Evolutionary conservation across 2,329 filamentous ascomycete species (phyloP).

Genomic region (Diaporthe citriasiana): DNA sequence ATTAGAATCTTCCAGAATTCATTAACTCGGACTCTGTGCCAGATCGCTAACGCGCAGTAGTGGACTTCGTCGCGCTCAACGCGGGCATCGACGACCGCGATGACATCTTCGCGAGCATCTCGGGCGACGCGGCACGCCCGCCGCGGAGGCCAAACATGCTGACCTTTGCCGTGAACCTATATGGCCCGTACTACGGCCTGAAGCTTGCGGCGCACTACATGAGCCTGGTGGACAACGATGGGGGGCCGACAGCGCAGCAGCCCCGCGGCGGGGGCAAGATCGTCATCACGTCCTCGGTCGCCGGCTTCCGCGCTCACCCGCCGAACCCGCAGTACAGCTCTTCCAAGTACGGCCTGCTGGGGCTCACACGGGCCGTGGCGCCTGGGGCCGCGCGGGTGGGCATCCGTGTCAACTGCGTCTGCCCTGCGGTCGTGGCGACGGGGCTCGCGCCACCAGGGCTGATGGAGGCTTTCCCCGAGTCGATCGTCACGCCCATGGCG

Average conservation of each 20-base stretch:
- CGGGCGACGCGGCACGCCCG: neutral
- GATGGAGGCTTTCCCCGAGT: conserved; percentile 4
- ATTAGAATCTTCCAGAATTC: neutral
- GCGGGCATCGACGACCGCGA: conserved; percentile 34
- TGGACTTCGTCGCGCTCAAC: conserved; percentile 33
- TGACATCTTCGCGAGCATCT: conserved; percentile 31
- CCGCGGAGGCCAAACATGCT: conserved; percentile 30
- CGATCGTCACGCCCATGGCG: conserved; percentile 25
- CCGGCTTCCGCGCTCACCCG: conserved; percentile 3
- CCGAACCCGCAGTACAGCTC: conserved; percentile 27
- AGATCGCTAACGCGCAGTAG: neutral
- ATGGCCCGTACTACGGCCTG: conserved; percentile 31
- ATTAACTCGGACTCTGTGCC: too few species aligned
- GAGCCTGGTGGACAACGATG: conserved; percentile 17
- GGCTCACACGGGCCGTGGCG: conserved; percentile 17
- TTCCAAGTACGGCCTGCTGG: conserved; percentile 20
- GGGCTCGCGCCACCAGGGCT: conserved; percentile 24
- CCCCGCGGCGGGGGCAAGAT: conserved; percentile 20
- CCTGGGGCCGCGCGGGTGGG: neutral
- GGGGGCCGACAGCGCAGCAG: neutral
- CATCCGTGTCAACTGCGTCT: conserved; percentile 31
- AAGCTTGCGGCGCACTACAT: conserved; percentile 36
- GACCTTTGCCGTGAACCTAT: conserved; percentile 32
- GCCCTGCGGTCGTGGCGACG: conserved; percentile 26
- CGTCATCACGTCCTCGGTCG: conserved; percentile 23